Conservation (phyloP, 345 rosid genomes). For the Aethionema arabicum region DNA sequence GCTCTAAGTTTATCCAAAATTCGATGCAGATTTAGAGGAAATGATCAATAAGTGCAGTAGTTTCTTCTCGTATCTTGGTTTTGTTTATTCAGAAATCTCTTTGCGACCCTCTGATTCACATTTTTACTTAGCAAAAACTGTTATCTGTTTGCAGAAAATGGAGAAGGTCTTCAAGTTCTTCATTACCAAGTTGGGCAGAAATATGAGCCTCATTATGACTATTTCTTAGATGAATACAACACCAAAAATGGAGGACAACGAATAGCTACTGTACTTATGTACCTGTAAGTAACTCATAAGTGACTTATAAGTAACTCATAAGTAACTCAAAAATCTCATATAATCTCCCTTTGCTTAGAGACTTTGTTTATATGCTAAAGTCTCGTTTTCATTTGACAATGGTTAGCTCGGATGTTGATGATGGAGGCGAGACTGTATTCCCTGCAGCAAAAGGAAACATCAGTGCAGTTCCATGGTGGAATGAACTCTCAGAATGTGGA, state of each 20-base stretch:
- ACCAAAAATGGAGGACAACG: conserved; percentile 95
- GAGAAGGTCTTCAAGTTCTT: conserved; percentile 96
- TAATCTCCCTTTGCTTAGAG: not conserved
- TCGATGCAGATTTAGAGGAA: not conserved
- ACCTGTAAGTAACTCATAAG: conserved; percentile 64
- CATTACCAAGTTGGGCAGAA: conserved; percentile 97
- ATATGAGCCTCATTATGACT: conserved; percentile 95
- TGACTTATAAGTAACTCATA: conserved; percentile 41
- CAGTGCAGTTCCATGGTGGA: conserved; percentile 91
- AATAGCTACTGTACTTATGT: conserved; percentile 94
- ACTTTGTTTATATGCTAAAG: conserved; percentile 14
- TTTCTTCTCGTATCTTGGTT: not conserved
- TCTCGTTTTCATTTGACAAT: conserved; percentile 10
- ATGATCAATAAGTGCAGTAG: not conserved
- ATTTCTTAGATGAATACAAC: conserved; percentile 83
- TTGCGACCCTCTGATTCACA: not conserved
- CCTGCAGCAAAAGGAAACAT: conserved; percentile 86
- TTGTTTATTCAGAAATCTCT: conserved; percentile 2
- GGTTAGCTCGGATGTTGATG: conserved; percentile 89
- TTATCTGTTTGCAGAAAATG: conserved; percentile 63
- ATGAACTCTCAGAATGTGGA: conserved; percentile 83
- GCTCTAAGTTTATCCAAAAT: not conserved
- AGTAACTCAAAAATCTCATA: not conserved
- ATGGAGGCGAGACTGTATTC: conserved; percentile 98
- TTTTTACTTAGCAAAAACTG: not conserved